A percentile compares a stretch with the other conserved stretches of the same genome.
These are phyloP conservation scores for Candida insectalens DNA, from an alignment of 805 yeast species.

Conservation along the genomic window DNA sequence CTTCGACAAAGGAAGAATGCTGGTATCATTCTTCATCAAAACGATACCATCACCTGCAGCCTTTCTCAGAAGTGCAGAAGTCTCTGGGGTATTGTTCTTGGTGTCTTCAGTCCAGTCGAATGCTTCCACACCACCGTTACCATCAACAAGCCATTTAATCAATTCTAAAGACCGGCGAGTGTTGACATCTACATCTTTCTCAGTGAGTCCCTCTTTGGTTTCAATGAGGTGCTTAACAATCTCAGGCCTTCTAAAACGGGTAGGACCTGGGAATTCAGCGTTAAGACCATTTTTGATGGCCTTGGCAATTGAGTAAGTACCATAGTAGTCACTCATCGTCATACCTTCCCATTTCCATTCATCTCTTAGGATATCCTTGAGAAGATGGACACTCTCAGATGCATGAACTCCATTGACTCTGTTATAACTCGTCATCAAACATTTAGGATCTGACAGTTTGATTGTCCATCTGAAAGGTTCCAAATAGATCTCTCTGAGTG, in stretches of 20 bases:
- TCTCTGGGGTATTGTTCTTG: constrained; percentile 37
- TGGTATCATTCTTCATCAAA: constrained; percentile 43
- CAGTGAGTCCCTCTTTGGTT: constrained; percentile 11
- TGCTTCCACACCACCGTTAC: constrained; percentile 27
- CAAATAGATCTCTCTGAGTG: constrained; percentile 55
- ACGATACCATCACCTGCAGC: constrained; percentile 44
- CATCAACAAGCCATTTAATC: constrained; percentile 31
- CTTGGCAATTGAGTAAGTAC: constrained; percentile 37
- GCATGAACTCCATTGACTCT: constrained; percentile 53
- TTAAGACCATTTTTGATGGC: constrained; percentile 47
- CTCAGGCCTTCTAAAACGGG: constrained; percentile 10
- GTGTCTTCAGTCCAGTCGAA: constrained; percentile 25
- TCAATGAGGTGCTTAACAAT: constrained; percentile 2
- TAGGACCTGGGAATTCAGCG: constrained; percentile 57
- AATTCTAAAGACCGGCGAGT: constrained; percentile 37
- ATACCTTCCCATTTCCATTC: constrained; percentile 54
- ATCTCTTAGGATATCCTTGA: constrained; percentile 36
- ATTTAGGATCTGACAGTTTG: constrained; percentile 39
- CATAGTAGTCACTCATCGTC: constrained; percentile 58
- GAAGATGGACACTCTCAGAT: constrained; percentile 33
- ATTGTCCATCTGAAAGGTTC: constrained; percentile 55
- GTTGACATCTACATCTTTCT: constrained; percentile 32
- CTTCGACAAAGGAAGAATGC: constrained; percentile 38
- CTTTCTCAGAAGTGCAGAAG: constrained; percentile 31
- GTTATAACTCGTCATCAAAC: constrained; percentile 56